Base-by-base conservation (phyloP, 2,329 filamentous ascomycete genomes). In the Didymella segeticola region DNA sequence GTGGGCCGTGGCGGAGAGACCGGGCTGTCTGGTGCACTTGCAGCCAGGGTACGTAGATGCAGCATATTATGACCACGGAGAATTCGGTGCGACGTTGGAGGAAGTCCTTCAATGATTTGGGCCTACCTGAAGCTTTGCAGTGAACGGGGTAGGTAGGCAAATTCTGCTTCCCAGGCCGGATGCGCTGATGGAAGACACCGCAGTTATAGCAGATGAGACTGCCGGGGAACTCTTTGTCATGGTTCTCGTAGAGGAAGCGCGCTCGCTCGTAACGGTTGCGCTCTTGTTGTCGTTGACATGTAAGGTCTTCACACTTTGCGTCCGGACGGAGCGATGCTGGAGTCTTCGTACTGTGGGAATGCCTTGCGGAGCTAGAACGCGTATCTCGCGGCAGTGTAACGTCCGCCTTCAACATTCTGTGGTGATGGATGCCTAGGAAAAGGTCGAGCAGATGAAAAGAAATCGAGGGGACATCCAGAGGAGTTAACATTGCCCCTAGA, bases 241-340 rank as follows among this genome's bases (percentile, higher is more conserved):
- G 25, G 29, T 33, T 33, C 29, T 43, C 20, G 41, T 43, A 43
- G 15, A 43, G 29, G 41, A 34, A 25, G 19, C 41, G 19, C 29
- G 41, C 41, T 33, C 41, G 41, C 29, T 43, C 41, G 27, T 43
- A 8, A 43, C 26, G 27, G 27, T 43, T 43, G 39, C 27, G 39
- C 17, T 43, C 39, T 43, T 43, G 39, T 43, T 43, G 39, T 43
- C 26, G n/a, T n/a, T n/a, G 26, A 31, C 39, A 43, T 43, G 17
- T 27, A 31, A 43, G 26, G 39, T 43, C 39, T 43, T 43, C 39
- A 43, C 39, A 43, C 39, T 43, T 43, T 43, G 39, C 27, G 39
- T 31, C 27, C 17, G 12, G 39, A 43, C 19, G 26, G 26, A 31
- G 39, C 39, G 39, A 43, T 43, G 39, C 39, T 43, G 26, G 26